Conservation (phyloP, 306 rosid genomes). For the Crotalaria pallida region DNA sequence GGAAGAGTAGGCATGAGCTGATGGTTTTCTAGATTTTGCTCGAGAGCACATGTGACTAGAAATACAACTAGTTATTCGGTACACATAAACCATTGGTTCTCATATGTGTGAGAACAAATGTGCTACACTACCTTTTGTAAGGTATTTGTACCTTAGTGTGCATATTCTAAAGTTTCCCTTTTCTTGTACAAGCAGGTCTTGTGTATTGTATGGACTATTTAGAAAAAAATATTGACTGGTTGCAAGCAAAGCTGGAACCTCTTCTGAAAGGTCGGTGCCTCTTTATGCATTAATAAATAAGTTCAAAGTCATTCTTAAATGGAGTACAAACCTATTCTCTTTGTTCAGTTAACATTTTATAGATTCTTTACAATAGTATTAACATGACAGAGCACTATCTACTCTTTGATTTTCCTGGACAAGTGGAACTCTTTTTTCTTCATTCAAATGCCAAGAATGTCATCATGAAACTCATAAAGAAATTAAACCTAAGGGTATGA, state of each 20-base stretch:
- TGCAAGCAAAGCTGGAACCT: slow-evolving; percentile 75
- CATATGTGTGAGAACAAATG: background rate
- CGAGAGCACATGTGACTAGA: background rate
- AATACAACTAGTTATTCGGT: background rate
- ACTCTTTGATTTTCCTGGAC: slow-evolving; percentile 98
- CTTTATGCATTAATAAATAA: slow-evolving; percentile 10
- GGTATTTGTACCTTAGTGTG: background rate
- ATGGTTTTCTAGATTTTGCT: slow-evolving; percentile 2
- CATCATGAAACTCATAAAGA: slow-evolving; percentile 70
- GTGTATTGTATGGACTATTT: slow-evolving; percentile 93
- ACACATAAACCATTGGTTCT: background rate
- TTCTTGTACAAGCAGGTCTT: slow-evolving; percentile 57
- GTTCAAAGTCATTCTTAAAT: slow-evolving; percentile 2
- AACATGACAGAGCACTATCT: slow-evolving; percentile 80
- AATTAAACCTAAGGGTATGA: slow-evolving; percentile 69
- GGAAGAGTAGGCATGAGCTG: background rate
- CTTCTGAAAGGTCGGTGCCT: slow-evolving; percentile 68
- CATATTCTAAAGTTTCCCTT: slow-evolving; percentile 17
- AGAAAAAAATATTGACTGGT: slow-evolving; percentile 92
- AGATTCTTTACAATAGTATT: slow-evolving; percentile 23
- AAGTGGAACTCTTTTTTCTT: slow-evolving; percentile 87
- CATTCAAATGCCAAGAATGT: slow-evolving; percentile 80
- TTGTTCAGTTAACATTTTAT: slow-evolving; percentile 1
- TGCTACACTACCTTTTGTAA: background rate
- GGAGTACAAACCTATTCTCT: slow-evolving; percentile 1